Base-by-base conservation (phyloP, 208 protist species). In the Endotrypanum monterogeii region DNA sequence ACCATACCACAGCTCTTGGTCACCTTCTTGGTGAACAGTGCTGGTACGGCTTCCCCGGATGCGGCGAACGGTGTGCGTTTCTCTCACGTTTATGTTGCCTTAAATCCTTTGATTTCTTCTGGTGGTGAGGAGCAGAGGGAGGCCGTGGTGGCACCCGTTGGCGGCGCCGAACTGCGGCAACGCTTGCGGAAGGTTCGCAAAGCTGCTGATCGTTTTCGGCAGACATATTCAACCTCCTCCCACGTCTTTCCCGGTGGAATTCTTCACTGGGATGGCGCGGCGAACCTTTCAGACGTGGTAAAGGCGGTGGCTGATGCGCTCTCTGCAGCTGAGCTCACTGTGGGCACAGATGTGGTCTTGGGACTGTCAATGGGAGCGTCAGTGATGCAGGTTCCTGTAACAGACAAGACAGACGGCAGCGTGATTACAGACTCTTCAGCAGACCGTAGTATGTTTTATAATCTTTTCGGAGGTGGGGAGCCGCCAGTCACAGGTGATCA, bases 401-500 rank as follows among this genome's bases (percentile, higher is more conserved):
- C 39, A 35, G 51, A 25, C 9, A 32, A 44, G 9, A 62, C 48
- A 11, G 77, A 52, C 5, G 78, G 23, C 8, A 50, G 28, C 44
- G 39, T 55, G 6, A 11, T 18, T 32, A 48, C 8, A 14, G 60
- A 66, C 18, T 58, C 55, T 16, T 18, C 55, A 16, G 72, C 54
- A 12, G 75, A 78, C 14, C 41, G 39, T n/a, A 51, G 28, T 2
- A 56, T 82, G 20, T 70, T 87, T 63, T 96, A 96, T 75, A 56
- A 80, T 8, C 80, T 93, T 41, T 94, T 94, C 71, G 54, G 67
- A 25, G 85, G 66, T 25, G 89, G 86, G 0, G 92, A 94, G 51
- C 56, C 83, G 16, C 79, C 92, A 9, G 84, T 94, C 3, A 89
- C 87, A 14, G 89, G 89, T 12, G 77, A 83, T 58, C 92, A 96